phyloP scores from a whole-genome alignment of 2,329 filamentous ascomycete species.

The Aspergillus quadricinctus region DNA sequence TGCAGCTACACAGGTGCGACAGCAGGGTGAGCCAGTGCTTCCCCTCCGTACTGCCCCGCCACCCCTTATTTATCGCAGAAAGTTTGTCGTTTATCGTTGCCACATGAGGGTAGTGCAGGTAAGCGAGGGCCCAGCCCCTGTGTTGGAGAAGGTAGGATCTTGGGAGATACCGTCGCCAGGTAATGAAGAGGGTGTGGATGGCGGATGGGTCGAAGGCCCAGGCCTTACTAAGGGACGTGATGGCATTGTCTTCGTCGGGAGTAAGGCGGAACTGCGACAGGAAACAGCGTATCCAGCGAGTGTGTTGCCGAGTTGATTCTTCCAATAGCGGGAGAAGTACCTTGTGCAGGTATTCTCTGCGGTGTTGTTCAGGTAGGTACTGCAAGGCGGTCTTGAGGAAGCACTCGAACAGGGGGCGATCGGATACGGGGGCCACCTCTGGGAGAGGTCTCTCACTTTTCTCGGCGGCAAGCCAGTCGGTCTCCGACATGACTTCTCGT shows the following conservation, averaged over 20 bases:
- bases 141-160: constrained; percentile 10
- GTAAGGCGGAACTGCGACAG: constrained; percentile 6
- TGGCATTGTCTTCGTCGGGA: not conserved
- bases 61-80: not conserved
- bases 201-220: constrained; percentile 12
- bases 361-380: constrained; percentile 5
- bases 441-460: constrained; percentile 3
- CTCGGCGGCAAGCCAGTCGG: constrained; percentile 12
- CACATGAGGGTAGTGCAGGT: constrained; percentile 5
- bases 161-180: constrained; percentile 13
- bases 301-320: constrained; percentile 14
- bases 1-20: not conserved
- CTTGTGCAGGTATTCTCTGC: constrained; percentile 7
- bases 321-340: constrained; percentile 15
- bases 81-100: constrained; percentile 6
- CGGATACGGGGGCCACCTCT: not conserved
- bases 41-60: constrained; percentile 1
- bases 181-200: constrained; percentile 1
- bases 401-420: constrained; percentile 9
- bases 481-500: constrained; percentile 1
- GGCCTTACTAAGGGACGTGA: constrained; percentile 1
- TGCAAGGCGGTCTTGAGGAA: constrained; percentile 3
- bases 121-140: constrained; percentile 12
- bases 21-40: constrained; percentile 8
- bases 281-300: constrained; percentile 18